Evolutionary conservation across 2,329 filamentous ascomycete genomes (phyloP), one percentile per base, ranked within the genome.

Genomic region (Botryotinia calthae): DNA sequence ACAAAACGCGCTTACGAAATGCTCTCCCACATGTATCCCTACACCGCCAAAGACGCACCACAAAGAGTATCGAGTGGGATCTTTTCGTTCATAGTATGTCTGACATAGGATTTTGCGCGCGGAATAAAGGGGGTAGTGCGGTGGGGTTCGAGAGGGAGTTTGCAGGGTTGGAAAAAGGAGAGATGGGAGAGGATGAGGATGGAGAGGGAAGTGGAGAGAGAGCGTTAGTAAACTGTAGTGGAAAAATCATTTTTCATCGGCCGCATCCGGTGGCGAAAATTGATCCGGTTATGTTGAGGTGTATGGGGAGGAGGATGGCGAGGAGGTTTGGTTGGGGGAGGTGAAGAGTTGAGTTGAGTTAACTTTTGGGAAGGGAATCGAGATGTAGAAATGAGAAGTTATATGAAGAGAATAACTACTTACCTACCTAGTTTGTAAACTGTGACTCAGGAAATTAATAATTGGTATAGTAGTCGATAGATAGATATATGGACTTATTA

Each of bases 291-390:
- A 69, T 67, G 37, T 42, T 75, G 25, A 40, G 42, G 16, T 46
- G 44, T 20, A 56, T 51, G 44, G 73, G 73, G 12, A 74, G 73
- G 71, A 56, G 75, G 12, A 71, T 75, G 70, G n/a, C 16, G n/a
- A 74, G 73, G 62, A 74, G 73, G 71, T 75, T 75, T 71, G 70
- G 65, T 2, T 75, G 74, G 71, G 54, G 22, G 14, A 68, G 40
- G 34, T 16, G 10, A 16, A 62, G 34, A n/a, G 37, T 4, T 61
- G 16, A 34, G 20, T 8, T 14, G 20, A 25, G 10, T 1, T 61
- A 9, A 8, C 22, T n/a, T 3, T n/a, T 6, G 22, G 25, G 34
- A n/a, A n/a, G 25, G 25, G 25, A 7, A 40, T 10, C 0, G 34
- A 37, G 34, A 8, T 62, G 6, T 10, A 1, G 4, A 18, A 1